Evolutionary conservation across 208 protist genomes (phyloP).

Genomic region (Acanthamoeba castellanii): DNA sequence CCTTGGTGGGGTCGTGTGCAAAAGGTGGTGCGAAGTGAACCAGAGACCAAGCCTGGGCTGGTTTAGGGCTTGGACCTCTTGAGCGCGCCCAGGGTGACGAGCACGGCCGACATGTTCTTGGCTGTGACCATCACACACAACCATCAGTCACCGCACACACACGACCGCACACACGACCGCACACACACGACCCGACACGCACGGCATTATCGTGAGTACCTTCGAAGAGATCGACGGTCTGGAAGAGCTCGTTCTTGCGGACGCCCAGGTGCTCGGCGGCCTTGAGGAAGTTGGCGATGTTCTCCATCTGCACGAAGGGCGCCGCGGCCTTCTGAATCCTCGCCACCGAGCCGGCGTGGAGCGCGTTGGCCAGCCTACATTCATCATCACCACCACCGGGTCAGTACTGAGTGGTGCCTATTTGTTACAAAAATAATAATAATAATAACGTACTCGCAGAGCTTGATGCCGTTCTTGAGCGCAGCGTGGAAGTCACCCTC

Average conservation of each 20-base stretch:
- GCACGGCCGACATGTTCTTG: constrained; percentile 50
- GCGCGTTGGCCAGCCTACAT: neutral
- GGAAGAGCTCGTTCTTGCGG: constrained; percentile 77
- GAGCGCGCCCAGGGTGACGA: constrained; percentile 11
- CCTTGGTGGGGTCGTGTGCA: too few species aligned
- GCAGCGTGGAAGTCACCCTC: neutral
- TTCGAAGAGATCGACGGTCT: constrained; percentile 85
- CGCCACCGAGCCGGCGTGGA: neutral
- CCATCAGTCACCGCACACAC: too few species aligned
- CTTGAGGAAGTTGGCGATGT: constrained; percentile 76
- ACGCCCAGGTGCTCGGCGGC: constrained; percentile 71
- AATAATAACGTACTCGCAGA: constrained; percentile 54
- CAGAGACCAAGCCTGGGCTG: too few species aligned
- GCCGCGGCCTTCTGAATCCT: constrained; percentile 20
- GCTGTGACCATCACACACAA: neutral
- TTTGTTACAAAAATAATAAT: too few species aligned
- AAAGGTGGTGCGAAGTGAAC: too few species aligned
- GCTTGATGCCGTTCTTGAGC: constrained; percentile 41
- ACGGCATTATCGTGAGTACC: too few species aligned
- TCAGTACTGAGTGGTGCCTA: too few species aligned
- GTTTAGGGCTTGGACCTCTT: neutral
- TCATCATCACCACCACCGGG: too few species aligned
- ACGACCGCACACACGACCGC: too few species aligned
- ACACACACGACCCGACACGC: too few species aligned
- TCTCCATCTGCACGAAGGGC: constrained; percentile 71